Evolutionary conservation across 345 rosid genomes (phyloP).

Genomic region (Lagerstroemia speciosa): DNA sequence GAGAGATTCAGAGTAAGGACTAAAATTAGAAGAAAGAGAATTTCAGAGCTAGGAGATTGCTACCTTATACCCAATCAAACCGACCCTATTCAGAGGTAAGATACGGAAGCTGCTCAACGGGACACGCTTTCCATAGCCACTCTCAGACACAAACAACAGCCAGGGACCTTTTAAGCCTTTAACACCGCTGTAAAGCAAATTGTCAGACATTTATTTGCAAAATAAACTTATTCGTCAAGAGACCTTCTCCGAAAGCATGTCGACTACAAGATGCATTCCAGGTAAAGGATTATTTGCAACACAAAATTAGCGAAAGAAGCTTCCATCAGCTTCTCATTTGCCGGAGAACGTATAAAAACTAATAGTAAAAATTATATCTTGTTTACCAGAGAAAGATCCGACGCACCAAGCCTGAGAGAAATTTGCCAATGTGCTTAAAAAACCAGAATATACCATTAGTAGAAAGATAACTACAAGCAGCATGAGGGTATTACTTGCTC

Average conservation of each 20-base stretch:
- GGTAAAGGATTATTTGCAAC: background rate
- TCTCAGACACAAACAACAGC: conserved; percentile 80
- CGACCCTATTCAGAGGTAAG: conserved; percentile 61
- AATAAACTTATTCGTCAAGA: background rate
- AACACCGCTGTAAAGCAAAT: conserved; percentile 13
- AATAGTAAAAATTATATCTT: background rate
- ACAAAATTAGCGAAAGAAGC: background rate
- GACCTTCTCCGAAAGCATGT: background rate
- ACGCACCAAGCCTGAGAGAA: background rate
- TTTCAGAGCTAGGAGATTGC: background rate
- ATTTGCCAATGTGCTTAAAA: background rate
- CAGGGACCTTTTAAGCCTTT: conserved; percentile 66
- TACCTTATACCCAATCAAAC: conserved; percentile 83
- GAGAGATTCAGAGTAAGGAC: background rate
- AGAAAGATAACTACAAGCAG: background rate
- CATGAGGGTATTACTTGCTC: conserved; percentile 33
- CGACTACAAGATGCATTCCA: background rate
- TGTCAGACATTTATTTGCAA: background rate
- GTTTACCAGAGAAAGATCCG: background rate
- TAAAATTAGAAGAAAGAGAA: background rate
- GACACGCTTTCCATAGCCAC: conserved; percentile 89
- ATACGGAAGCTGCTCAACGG: conserved; percentile 65
- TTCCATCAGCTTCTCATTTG: background rate
- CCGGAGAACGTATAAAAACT: background rate
- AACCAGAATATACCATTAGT: background rate